Evolutionary conservation across 2,329 filamentous ascomycete species (phyloP).

Genomic region (Fusarium sp.): DNA sequence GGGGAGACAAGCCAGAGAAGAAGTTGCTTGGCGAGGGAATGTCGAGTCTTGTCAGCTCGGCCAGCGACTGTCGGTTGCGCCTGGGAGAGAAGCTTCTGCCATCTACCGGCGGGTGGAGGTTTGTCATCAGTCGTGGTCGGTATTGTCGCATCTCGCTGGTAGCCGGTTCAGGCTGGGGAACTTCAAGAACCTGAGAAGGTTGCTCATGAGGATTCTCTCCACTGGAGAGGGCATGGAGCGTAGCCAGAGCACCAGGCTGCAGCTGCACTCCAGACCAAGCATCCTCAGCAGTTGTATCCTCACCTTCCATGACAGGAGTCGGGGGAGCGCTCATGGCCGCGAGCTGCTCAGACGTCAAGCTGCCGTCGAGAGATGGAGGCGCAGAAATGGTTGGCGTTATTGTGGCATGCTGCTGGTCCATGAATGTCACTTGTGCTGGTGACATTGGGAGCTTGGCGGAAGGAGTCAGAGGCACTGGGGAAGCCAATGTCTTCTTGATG

Average conservation of each 20-base stretch:
- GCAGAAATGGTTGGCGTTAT: conserved; percentile 77
- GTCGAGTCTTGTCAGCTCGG: conserved; percentile 79
- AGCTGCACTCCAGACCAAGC: conserved; percentile 78
- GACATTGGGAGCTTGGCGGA: conserved; percentile 76
- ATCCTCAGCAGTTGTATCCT: conserved; percentile 61
- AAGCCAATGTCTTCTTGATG: conserved; percentile 57
- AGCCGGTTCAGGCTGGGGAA: conserved; percentile 47
- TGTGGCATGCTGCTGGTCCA: conserved; percentile 68
- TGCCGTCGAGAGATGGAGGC: conserved; percentile 89
- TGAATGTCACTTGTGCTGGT: conserved; percentile 74
- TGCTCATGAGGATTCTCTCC: conserved; percentile 69
- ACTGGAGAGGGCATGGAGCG: conserved; percentile 74
- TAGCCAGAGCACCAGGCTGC: conserved; percentile 80
- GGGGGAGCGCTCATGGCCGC: conserved; percentile 82
- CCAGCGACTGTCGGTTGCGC: conserved; percentile 62
- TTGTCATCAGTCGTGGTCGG: conserved; percentile 59
- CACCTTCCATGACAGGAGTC: conserved; percentile 74
- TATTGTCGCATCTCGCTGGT: conserved; percentile 59
- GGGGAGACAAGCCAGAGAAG: conserved; percentile 82
- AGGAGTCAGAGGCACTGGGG: conserved; percentile 69
- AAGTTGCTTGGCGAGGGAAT: conserved; percentile 93
- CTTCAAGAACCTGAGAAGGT: conserved; percentile 53
- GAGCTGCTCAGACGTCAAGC: conserved; percentile 85
- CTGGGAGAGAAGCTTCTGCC: conserved; percentile 43
- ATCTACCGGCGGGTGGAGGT: conserved; percentile 44